Conservation (phyloP, 1,139 yeast genomes). For the Protomyces inundatus region DNA sequence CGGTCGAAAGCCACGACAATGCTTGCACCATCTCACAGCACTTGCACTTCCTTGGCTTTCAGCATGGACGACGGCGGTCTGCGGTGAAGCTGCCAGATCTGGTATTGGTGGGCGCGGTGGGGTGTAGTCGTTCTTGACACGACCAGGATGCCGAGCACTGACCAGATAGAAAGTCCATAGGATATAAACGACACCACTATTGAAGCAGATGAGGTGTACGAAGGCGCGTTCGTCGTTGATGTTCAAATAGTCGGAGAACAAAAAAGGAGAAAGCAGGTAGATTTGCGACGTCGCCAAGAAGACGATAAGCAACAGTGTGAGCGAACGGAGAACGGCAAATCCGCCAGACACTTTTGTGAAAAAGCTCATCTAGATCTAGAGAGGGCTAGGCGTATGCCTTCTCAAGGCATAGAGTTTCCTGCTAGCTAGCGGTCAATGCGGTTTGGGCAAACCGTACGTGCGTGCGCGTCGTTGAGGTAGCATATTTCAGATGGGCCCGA, state of each 20-base stretch:
- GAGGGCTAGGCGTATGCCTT: too few relatives aligned
- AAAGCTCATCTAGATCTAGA: not conserved
- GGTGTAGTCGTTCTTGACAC: not conserved
- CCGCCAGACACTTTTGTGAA: not conserved
- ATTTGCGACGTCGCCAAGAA: constrained; percentile 9
- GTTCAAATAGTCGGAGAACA: not conserved
- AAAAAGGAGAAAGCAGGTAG: not conserved
- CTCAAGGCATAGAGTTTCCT: too few relatives aligned
- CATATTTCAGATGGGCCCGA: too few relatives aligned
- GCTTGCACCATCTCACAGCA: constrained; percentile 36
- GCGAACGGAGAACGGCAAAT: not conserved
- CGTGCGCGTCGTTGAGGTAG: too few relatives aligned
- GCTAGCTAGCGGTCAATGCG: too few relatives aligned
- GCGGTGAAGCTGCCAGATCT: not conserved
- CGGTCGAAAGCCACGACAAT: constrained; percentile 64
- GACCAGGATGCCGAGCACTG: constrained; percentile 16
- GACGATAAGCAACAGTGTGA: constrained; percentile 5
- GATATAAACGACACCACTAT: constrained; percentile 8
- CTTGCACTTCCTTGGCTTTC: not conserved
- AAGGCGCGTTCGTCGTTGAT: not conserved
- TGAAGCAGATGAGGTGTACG: constrained; percentile 1
- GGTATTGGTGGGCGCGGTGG: not conserved
- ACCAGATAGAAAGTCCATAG: constrained; percentile 16
- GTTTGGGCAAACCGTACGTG: too few relatives aligned
- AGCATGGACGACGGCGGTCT: not conserved